phyloP scores from a whole-genome alignment of 148 eudicot genomes.

The Gaultheria prostrata region DNA sequence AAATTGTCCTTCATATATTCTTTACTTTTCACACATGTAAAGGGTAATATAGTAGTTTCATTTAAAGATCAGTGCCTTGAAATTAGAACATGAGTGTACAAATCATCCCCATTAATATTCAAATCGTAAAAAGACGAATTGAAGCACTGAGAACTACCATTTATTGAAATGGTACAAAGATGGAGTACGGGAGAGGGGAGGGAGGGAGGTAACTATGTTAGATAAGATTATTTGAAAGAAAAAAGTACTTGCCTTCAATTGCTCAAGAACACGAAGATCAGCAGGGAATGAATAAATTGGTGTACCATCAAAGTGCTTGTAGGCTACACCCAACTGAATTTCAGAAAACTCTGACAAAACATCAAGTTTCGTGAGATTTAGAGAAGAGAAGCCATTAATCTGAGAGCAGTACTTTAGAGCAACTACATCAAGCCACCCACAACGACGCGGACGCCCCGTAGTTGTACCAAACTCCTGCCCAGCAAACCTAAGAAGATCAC shows the following conservation, averaged over 20 bases:
- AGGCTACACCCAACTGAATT: constrained; percentile 76
- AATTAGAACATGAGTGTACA: no score
- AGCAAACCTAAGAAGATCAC: constrained; percentile 84
- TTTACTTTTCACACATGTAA: no score
- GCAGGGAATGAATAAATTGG: constrained; percentile 70
- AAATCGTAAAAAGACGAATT: no score
- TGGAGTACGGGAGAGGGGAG: no score
- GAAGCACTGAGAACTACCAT: no score
- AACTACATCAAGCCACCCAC: constrained; percentile 98
- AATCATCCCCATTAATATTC: no score
- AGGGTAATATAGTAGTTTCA: no score
- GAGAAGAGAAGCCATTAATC: constrained; percentile 87
- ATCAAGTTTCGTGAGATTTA: constrained; percentile 92
- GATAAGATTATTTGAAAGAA: no score
- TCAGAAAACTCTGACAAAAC: constrained; percentile 84
- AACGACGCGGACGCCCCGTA: constrained; percentile 97
- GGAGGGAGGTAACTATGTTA: no score
- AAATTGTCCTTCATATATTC: no score
- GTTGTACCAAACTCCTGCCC: constrained; percentile 98
- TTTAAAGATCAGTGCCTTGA: no score
- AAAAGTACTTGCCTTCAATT: constrained; percentile 52
- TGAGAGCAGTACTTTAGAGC: constrained; percentile 75
- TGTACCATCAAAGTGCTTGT: constrained; percentile 66
- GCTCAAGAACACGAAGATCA: constrained; percentile 75
- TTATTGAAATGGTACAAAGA: no score